phyloP scores from a whole-genome alignment of 1,284 basidiomycete species.

The Papiliotrema laurentii region DNA sequence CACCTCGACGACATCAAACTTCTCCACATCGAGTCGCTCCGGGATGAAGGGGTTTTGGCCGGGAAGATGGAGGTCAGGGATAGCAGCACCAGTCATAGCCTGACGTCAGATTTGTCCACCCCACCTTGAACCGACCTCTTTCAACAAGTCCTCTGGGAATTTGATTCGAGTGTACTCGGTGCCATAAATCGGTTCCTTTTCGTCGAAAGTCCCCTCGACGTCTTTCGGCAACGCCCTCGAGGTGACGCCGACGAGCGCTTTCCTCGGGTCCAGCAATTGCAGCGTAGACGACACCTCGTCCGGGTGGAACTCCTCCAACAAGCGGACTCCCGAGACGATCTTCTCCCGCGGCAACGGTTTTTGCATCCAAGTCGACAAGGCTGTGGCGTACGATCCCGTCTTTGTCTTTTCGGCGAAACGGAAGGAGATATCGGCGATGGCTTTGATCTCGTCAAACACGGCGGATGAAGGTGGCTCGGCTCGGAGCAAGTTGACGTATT shows the following conservation, averaged over 20 bases:
- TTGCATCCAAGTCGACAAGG: slow-evolving; percentile 69
- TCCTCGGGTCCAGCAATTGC: slow-evolving; percentile 60
- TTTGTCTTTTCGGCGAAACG: slow-evolving; percentile 79
- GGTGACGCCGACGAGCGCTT: slow-evolving; percentile 47
- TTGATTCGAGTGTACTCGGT: slow-evolving; percentile 71
- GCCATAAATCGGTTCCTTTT: slow-evolving; percentile 76
- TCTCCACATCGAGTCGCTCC: slow-evolving; percentile 75
- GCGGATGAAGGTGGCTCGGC: slow-evolving; percentile 63
- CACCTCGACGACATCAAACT: slow-evolving; percentile 61
- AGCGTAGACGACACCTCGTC: slow-evolving; percentile 63
- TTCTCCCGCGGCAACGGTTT: slow-evolving; percentile 66
- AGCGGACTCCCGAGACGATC: slow-evolving; percentile 66
- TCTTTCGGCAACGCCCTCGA: slow-evolving; percentile 57
- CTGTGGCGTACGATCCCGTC: slow-evolving; percentile 75
- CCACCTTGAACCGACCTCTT: slow-evolving; percentile 52
- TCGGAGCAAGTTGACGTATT: slow-evolving; percentile 79
- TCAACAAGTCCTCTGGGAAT: slow-evolving; percentile 62
- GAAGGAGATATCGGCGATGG: slow-evolving; percentile 73
- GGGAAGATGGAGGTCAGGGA: slow-evolving; percentile 68
- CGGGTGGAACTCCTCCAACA: slow-evolving; percentile 74
- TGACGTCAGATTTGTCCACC: slow-evolving; percentile 32
- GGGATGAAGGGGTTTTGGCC: slow-evolving; percentile 86
- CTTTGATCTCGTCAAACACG: slow-evolving; percentile 74
- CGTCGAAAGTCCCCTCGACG: slow-evolving; percentile 59
- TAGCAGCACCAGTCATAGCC: slow-evolving; percentile 63